These are phyloP conservation scores for Trichocladium uniseriatum DNA, from an alignment of 495 filamentous ascomycete genomes.

Conservation along the genomic window DNA sequence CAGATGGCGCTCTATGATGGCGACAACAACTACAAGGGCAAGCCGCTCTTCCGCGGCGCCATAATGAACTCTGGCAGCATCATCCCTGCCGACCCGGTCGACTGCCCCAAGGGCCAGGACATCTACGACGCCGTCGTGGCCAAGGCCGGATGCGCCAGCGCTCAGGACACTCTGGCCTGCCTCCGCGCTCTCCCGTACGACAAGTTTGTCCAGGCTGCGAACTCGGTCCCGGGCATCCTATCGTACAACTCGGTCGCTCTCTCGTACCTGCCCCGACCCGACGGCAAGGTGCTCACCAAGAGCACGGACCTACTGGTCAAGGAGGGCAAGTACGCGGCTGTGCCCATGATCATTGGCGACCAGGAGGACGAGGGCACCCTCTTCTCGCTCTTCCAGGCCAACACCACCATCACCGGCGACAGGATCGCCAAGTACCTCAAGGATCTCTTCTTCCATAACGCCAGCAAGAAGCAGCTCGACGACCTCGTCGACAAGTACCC, in stretches of 20 bases:
- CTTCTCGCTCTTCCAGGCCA: conserved; percentile 52
- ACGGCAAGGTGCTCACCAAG: conserved; percentile 46
- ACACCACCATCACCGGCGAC: conserved; percentile 50
- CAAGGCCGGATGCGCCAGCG: conserved; percentile 48
- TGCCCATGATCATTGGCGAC: conserved; percentile 51
- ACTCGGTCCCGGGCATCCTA: conserved; percentile 55
- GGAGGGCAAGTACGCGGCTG: conserved; percentile 44
- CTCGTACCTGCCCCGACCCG: conserved; percentile 57
- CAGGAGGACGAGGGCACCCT: conserved; percentile 54
- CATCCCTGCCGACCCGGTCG: conserved; percentile 53
- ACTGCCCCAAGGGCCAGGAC: conserved; percentile 51
- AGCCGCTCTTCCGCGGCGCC: conserved; percentile 57
- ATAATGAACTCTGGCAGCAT: conserved; percentile 67
- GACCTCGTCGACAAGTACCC: conserved; percentile 50
- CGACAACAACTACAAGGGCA: conserved; percentile 58
- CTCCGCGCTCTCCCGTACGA: conserved; percentile 50
- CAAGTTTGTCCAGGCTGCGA: conserved; percentile 53
- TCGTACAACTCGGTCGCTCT: conserved; percentile 55
- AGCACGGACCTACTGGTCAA: conserved; percentile 46
- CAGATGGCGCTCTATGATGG: conserved; percentile 63
- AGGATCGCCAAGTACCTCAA: conserved; percentile 51
- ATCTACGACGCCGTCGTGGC: conserved; percentile 56
- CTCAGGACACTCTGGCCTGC: conserved; percentile 51
- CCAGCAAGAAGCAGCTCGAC: conserved; percentile 35
- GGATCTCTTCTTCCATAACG: conserved; percentile 46